Percentiles rank a stretch among this genome's conserved stretches.
phyloP scores from a whole-genome alignment of 75 land plant genomes.

The Pinus albicaulis region DNA sequence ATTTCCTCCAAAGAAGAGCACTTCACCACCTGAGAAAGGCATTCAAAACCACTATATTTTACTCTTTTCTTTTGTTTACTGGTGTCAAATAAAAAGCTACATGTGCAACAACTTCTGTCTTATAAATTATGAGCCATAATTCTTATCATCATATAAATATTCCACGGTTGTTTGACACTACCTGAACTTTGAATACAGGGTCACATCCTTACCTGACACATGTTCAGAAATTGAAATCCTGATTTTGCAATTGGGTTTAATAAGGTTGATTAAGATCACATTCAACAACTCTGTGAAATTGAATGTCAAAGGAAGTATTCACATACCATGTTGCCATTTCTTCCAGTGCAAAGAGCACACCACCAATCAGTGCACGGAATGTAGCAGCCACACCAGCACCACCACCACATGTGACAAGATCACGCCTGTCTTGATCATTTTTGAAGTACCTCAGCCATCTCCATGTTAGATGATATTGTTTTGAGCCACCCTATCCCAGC shows the following conservation, averaged over 20 bases:
- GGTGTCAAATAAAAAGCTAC: no score
- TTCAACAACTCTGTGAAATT: no score
- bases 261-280: no score
- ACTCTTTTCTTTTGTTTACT: no score
- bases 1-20: conserved; percentile 85
- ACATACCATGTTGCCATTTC: conserved; percentile 72
- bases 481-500: conserved; percentile 80
- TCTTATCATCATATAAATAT: neutral
- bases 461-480: conserved; percentile 59
- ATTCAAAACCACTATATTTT: neutral
- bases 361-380: conserved; percentile 86
- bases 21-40: conserved; percentile 70
- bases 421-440: conserved; percentile 84
- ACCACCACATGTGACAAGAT: conserved; percentile 85
- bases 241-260: no score
- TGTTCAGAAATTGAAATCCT: no score
- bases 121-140: neutral
- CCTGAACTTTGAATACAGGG: neutral
- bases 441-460: conserved; percentile 77
- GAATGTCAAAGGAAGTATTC: no score
- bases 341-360: conserved; percentile 85
- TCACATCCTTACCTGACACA: neutral
- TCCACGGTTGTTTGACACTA: neutral
- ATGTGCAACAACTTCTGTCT: neutral
- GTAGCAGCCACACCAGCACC: conserved; percentile 90